Percentiles rank a stretch among this genome's conserved stretches.
Conservation (phyloP, 306 rosid species). For the Casuarina glauca region DNA sequence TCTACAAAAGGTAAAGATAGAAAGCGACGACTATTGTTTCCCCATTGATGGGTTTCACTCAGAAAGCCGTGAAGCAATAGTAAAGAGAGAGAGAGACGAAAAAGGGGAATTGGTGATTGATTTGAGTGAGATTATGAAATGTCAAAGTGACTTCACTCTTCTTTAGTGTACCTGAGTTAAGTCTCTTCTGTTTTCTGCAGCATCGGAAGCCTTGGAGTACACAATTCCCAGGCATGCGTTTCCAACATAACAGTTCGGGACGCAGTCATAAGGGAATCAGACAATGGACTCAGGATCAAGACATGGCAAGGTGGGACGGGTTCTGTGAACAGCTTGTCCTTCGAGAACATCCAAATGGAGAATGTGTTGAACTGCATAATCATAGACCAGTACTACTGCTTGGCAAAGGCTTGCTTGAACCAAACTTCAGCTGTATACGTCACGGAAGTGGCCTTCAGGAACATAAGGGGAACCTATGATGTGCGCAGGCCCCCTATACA, state of each 20-base stretch:
- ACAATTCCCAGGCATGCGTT: constrained; percentile 86
- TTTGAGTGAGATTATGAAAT: background rate
- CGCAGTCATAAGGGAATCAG: constrained; percentile 64
- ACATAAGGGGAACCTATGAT: constrained; percentile 89
- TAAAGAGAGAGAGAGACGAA: background rate
- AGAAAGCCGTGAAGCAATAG: background rate
- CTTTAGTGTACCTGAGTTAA: constrained; percentile 2
- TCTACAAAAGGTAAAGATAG: too few species aligned
- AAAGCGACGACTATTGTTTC: background rate
- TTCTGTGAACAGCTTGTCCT: constrained; percentile 54
- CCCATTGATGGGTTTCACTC: background rate
- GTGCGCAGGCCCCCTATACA: constrained; percentile 87
- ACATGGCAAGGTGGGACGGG: constrained; percentile 99
- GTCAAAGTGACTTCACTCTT: background rate
- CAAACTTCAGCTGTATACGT: constrained; percentile 83
- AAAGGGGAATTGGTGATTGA: background rate
- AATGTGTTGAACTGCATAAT: constrained; percentile 76
- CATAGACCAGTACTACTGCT: constrained; percentile 88
- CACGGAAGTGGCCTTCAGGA: constrained; percentile 54
- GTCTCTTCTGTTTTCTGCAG: constrained; percentile 41
- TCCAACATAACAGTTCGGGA: constrained; percentile 76
- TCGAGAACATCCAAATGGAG: constrained; percentile 85
- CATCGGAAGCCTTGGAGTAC: constrained; percentile 94
- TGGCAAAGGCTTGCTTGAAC: constrained; percentile 67
- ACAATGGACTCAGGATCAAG: constrained; percentile 87